Conservation (phyloP, 345 rosid species). For the Cardamine resedifolia region DNA sequence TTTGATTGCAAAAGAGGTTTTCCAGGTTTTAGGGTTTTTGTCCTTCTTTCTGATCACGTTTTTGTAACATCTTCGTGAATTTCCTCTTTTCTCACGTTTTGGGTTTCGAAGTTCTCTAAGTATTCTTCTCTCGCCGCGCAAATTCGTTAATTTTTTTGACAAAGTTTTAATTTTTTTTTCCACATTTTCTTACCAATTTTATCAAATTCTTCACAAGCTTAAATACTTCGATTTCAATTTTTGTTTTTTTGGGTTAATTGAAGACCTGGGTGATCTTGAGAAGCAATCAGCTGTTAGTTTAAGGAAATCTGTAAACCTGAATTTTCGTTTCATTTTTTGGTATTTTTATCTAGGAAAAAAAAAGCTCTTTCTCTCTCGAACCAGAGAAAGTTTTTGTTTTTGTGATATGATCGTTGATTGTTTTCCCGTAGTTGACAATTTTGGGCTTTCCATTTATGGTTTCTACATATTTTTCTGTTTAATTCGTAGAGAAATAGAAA, state of each 20-base stretch:
- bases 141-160: not conserved
- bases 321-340: not conserved
- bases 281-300: constrained; percentile 17
- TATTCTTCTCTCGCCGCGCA: constrained; percentile 11
- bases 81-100: constrained; percentile 12
- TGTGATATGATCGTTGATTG: constrained; percentile 6
- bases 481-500: constrained; percentile 3
- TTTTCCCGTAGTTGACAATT: not conserved
- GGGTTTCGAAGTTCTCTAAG: constrained; percentile 6
- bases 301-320: not conserved
- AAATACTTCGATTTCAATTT: not conserved
- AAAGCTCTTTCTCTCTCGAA: not conserved
- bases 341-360: not conserved
- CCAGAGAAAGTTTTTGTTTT: not conserved
- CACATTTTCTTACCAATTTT: not conserved
- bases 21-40: constrained; percentile 34
- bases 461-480: not conserved
- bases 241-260: not conserved
- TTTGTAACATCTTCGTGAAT: not conserved
- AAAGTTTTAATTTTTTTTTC: not conserved
- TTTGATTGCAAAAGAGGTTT: constrained; percentile 30
- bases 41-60: constrained; percentile 32
- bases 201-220: not conserved
- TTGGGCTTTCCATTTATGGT: constrained; percentile 5
- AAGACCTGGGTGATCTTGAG: constrained; percentile 2